Percentiles rank a stretch among this genome's conserved stretches.
Evolutionary conservation across 2,329 filamentous ascomycete genomes (phyloP).

Genomic region (Arthrinium puccinioides): DNA sequence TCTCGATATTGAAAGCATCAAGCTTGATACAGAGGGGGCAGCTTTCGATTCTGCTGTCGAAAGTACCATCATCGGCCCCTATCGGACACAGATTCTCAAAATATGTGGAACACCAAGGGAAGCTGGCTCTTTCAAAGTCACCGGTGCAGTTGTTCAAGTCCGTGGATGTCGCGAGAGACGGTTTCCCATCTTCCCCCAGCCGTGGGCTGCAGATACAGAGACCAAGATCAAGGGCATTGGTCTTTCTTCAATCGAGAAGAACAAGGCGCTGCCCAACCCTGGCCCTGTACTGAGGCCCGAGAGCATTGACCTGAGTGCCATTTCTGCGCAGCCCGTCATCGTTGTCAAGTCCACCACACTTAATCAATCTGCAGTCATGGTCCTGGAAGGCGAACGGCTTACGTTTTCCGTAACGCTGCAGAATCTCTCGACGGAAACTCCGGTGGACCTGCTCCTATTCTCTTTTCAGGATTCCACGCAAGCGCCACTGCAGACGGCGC

Average conservation of each 20-base stretch:
- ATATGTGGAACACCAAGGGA: slow-evolving; percentile 61
- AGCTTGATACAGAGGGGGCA: slow-evolving; percentile 65
- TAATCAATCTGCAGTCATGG: slow-evolving; percentile 80
- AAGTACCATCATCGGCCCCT: slow-evolving; percentile 66
- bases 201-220: slow-evolving; percentile 65
- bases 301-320: slow-evolving; percentile 62
- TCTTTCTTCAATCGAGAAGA: slow-evolving; percentile 47
- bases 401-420: slow-evolving; percentile 72
- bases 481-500: slow-evolving; percentile 64
- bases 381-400: slow-evolving; percentile 81
- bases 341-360: slow-evolving; percentile 70
- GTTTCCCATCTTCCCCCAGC: slow-evolving; percentile 75
- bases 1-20: slow-evolving; percentile 77
- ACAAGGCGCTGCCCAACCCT: slow-evolving; percentile 29
- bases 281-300: slow-evolving; percentile 38
- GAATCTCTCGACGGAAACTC: slow-evolving; percentile 63
- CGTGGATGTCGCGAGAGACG: slow-evolving; percentile 73
- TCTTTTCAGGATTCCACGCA: slow-evolving; percentile 88
- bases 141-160: slow-evolving; percentile 72
- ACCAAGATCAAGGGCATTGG: slow-evolving; percentile 73
- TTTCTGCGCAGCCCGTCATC: slow-evolving; percentile 71
- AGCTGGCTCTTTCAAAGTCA: slow-evolving; percentile 64
- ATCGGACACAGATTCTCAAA: slow-evolving; percentile 72
- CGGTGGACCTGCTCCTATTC: slow-evolving; percentile 78
- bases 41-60: slow-evolving; percentile 61